Base-by-base conservation (phyloP, 306 rosid genomes). In the Rosa chinensis region DNA sequence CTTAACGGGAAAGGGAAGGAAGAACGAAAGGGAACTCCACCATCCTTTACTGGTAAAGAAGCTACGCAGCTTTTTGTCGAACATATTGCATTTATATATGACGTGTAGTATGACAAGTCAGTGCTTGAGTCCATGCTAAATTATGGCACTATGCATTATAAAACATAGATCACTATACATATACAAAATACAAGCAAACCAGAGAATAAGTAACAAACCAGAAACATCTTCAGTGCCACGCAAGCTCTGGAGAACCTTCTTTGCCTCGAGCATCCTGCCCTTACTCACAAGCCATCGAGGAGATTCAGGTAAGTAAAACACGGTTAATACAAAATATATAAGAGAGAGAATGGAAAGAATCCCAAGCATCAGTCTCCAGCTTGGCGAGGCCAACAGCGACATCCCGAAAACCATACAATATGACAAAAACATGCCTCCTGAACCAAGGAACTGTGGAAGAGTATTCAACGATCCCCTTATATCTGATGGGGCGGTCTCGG, bases 261-360 rank as follows among this genome's bases (percentile, higher is more conserved):
- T 89, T 0, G 97, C 97, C 84, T 92, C 90, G 1, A 84, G 58
- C 97, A 92, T 92, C 89, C 21, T 92, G 20, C 97, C 97, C 84
- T 90, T 92, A 68, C 97, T 92, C 68, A 90, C 97, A 37, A 92
- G 88, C 97, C 97, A 92, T 56, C 95, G 87, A 66, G 97, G 97
- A 86, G 97, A 92, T 84, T 90, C 95, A 1, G 97, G 95, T 92
- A 92, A 90, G 95, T 78, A 90, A 85, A 92, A 89, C 9, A 92
- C 63, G 1, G 93, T 70, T n/a, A 92, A 69, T 58, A 43, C 35
- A 84, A 92, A 85, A 82, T 86, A 92, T 53, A 92, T 16, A 20
- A 90, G 56, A 23, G 97, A 90, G 14, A 90, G 95, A 82, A 92
- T 76, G 17, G 95, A 89, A 8, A 92, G 95, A 82, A 92, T 68